Evolutionary conservation across 2,329 filamentous ascomycete genomes (phyloP).

Genomic region (Diaporthe vaccinii): DNA sequence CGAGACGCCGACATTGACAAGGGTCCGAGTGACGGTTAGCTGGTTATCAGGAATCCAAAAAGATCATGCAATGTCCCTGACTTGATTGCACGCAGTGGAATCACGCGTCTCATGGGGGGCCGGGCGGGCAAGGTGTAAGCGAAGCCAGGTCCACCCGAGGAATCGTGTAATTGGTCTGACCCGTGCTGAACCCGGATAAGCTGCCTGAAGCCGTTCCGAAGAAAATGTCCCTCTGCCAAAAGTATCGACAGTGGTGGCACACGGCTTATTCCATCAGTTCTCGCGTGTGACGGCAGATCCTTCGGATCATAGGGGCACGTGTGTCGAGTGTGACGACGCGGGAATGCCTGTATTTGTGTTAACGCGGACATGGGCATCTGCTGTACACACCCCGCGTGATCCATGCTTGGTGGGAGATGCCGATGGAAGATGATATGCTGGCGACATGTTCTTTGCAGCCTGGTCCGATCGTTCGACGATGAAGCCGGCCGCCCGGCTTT

Average conservation of each 20-base stretch:
- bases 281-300: conserved; percentile 22
- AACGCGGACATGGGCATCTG: background rate
- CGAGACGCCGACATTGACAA: conserved; percentile 4
- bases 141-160: background rate
- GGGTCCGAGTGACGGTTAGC: background rate
- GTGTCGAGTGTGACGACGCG: conserved; percentile 31
- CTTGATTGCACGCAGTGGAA: background rate
- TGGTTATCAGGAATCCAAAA: background rate
- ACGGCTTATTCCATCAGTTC: conserved; percentile 19
- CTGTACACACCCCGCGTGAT: conserved; percentile 19
- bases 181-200: background rate
- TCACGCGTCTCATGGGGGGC: background rate
- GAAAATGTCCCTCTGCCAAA: background rate
- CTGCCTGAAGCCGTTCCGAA: conserved; percentile 3
- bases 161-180: background rate
- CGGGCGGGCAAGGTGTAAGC: background rate
- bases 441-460: conserved; percentile 26
- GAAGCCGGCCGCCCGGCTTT: conserved; percentile 1
- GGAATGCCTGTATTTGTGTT: conserved; percentile 9
- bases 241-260: background rate
- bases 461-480: background rate
- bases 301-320: conserved; percentile 23
- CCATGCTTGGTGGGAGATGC: background rate
- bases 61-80: background rate
- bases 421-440: conserved; percentile 9